A percentile compares a stretch with the other conserved stretches of the same genome.
Conservation (phyloP, 2,329 filamentous ascomycete genomes). For the Scedosporium apiospermum region DNA sequence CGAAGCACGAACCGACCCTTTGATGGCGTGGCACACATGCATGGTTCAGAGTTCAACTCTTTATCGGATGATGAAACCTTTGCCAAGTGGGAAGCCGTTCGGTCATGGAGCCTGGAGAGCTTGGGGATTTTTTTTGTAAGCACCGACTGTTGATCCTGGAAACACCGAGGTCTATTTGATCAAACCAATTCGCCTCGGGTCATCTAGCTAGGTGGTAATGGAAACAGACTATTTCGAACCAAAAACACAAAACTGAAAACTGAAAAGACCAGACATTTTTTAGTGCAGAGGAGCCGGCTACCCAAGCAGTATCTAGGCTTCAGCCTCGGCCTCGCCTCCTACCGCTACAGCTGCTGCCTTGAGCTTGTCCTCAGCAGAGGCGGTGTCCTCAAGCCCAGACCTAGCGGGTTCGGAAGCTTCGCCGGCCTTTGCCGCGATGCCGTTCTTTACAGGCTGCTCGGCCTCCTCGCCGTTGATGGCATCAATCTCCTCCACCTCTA, state of each 20-base stretch:
- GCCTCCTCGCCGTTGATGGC: slow-evolving; percentile 14
- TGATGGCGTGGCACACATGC: too few relatives aligned
- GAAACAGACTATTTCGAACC: not conserved
- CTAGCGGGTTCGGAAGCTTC: not conserved
- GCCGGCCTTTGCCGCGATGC: not conserved
- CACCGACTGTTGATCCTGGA: not conserved
- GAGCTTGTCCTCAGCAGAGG: not conserved
- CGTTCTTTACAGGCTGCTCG: not conserved
- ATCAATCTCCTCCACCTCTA: slow-evolving; percentile 17
- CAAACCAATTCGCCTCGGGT: not conserved
- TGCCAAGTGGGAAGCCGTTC: not conserved
- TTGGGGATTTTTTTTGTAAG: not conserved
- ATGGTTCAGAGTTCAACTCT: too few relatives aligned
- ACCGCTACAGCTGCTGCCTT: slow-evolving; percentile 9
- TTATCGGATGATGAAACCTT: not conserved
- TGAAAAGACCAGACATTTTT: not conserved
- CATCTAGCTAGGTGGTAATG: slow-evolving; percentile 1
- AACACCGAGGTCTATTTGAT: not conserved
- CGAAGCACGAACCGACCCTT: not conserved
- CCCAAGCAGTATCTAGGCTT: not conserved
- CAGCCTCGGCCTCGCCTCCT: slow-evolving; percentile 6
- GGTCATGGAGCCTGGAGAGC: not conserved
- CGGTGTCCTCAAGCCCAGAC: slow-evolving; percentile 10
- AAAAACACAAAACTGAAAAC: not conserved
- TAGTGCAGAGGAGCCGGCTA: not conserved